Percentiles rank a stretch among this genome's conserved stretches.
Evolutionary conservation across 345 rosid genomes (phyloP).

Genomic region (Gossypium stocksii): DNA sequence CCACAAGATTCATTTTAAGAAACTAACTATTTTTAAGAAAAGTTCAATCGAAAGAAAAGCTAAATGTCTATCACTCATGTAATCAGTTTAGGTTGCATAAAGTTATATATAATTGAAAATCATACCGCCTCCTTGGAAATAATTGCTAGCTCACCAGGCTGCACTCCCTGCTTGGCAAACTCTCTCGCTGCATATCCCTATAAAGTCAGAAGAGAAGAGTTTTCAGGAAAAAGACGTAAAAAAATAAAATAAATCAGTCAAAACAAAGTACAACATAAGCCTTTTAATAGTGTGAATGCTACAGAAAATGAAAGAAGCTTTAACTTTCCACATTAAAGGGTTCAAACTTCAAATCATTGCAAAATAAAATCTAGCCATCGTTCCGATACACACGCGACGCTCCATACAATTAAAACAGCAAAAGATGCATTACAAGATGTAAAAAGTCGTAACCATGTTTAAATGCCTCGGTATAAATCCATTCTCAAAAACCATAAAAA

Average conservation of each 20-base stretch:
- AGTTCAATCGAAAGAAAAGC: neutral
- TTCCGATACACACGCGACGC: neutral
- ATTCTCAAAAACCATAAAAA: neutral
- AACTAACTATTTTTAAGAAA: neutral
- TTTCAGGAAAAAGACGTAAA: neutral
- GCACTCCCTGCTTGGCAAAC: constrained; percentile 73
- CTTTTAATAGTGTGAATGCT: neutral
- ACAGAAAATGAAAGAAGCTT: neutral
- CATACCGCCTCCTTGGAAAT: constrained; percentile 92
- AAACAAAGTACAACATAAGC: neutral
- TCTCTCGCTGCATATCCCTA: constrained; percentile 98
- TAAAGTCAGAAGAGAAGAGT: neutral
- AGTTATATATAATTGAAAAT: neutral
- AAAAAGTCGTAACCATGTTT: neutral
- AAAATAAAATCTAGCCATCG: neutral
- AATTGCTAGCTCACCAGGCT: constrained; percentile 85
- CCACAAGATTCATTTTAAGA: too few species aligned
- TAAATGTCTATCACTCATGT: neutral
- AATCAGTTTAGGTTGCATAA: neutral
- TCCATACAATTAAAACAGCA: neutral
- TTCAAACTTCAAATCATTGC: neutral
- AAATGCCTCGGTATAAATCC: neutral
- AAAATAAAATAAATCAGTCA: neutral
- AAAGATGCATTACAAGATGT: neutral
- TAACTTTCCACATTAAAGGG: neutral